Conservation (phyloP, 2,329 filamentous ascomycete species). For the Penicillium sp. region DNA sequence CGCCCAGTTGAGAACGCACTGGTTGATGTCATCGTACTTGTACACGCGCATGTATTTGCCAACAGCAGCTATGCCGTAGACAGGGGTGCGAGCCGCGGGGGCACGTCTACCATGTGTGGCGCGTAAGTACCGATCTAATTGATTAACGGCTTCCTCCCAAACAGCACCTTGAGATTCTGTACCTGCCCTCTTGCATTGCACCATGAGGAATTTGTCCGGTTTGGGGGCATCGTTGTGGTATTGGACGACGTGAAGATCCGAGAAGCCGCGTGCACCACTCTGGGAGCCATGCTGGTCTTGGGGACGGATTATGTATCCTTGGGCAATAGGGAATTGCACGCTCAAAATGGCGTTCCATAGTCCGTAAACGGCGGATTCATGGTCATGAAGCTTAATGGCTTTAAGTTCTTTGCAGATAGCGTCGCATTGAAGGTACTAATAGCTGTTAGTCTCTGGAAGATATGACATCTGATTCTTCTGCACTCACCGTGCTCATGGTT, state of each 20-base stretch:
- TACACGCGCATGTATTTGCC: neutral
- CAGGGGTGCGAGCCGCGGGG: neutral
- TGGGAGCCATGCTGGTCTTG: conserved; percentile 10
- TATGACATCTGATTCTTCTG: too few relatives aligned
- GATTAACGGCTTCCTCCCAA: conserved; percentile 3
- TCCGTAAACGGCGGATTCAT: too few relatives aligned
- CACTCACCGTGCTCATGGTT: too few relatives aligned
- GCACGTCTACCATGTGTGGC: conserved; percentile 3
- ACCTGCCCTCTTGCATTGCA: conserved; percentile 5
- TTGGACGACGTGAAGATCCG: conserved; percentile 8
- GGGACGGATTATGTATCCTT: neutral
- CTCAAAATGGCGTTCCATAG: too few relatives aligned
- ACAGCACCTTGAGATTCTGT: neutral
- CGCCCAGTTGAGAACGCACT: neutral
- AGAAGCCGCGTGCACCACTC: neutral
- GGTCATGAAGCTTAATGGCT: too few relatives aligned
- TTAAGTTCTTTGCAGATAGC: too few relatives aligned
- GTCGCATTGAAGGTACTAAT: too few relatives aligned
- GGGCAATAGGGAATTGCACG: too few relatives aligned
- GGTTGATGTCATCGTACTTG: conserved; percentile 8
- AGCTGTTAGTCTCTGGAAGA: too few relatives aligned
- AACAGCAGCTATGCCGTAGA: conserved; percentile 7
- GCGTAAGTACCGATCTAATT: conserved; percentile 1
- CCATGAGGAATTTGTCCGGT: conserved; percentile 3
- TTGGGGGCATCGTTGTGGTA: neutral